These are phyloP conservation scores for Misopates orontium DNA, from an alignment of 257 asterid genomes.

Conservation along the genomic window DNA sequence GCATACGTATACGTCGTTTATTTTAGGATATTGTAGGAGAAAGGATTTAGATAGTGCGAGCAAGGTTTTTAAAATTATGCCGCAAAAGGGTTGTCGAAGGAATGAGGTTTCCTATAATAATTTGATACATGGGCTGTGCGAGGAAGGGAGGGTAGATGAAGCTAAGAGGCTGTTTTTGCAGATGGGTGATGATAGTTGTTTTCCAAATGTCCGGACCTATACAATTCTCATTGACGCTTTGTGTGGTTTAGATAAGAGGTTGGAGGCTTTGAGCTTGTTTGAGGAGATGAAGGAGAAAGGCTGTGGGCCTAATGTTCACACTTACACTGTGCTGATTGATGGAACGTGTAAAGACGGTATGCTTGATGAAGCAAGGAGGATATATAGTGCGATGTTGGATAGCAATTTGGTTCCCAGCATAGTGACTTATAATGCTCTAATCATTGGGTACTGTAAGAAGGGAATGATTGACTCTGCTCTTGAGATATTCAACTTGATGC, in stretches of 20 bases:
- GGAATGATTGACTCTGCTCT: slow-evolving; percentile 43
- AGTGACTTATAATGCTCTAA: slow-evolving; percentile 49
- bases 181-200: slow-evolving; percentile 46
- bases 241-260: slow-evolving; percentile 38
- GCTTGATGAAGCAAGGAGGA: slow-evolving; percentile 39
- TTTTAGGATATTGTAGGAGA: slow-evolving; percentile 53
- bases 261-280: slow-evolving; percentile 50
- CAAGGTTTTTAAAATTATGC: slow-evolving; percentile 41
- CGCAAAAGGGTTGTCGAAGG: slow-evolving; percentile 42
- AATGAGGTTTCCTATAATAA: slow-evolving; percentile 48
- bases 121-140: slow-evolving; percentile 57
- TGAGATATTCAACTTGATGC: slow-evolving; percentile 43
- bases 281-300: slow-evolving; percentile 56
- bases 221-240: slow-evolving; percentile 50
- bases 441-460: slow-evolving; percentile 52
- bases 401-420: slow-evolving; percentile 40
- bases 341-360: slow-evolving; percentile 45
- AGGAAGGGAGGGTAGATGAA: slow-evolving; percentile 38
- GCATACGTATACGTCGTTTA: slow-evolving; percentile 54
- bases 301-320: slow-evolving; percentile 48
- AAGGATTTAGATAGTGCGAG: slow-evolving; percentile 43
- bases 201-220: slow-evolving; percentile 51
- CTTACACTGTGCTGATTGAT: slow-evolving; percentile 50
- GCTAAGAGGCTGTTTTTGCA: slow-evolving; percentile 36
- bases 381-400: slow-evolving; percentile 38